Evolutionary conservation across 1,139 yeast genomes (phyloP).

Genomic region (Yamadazyma siamensis): DNA sequence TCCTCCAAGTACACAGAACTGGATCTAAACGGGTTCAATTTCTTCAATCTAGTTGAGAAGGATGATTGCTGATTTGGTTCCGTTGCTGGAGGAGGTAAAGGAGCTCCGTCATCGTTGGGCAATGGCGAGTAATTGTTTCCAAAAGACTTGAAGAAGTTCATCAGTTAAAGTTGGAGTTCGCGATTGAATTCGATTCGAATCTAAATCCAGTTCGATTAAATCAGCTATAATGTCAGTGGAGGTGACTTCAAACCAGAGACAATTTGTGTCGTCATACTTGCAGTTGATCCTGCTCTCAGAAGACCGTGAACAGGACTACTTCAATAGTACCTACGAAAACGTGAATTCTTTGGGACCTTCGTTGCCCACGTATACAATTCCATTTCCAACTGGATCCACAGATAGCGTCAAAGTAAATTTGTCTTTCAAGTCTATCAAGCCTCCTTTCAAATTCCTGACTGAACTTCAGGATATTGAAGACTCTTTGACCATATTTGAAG

Average conservation of each 20-base stretch:
- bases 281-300: slow-evolving; percentile 19
- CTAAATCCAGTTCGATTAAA: neutral
- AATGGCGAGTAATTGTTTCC: slow-evolving; percentile 27
- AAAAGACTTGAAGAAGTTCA: slow-evolving; percentile 42
- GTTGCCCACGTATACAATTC: slow-evolving; percentile 28
- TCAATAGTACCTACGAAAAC: slow-evolving; percentile 30
- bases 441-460: slow-evolving; percentile 38
- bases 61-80: slow-evolving; percentile 16
- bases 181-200: neutral
- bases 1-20: slow-evolving; percentile 39
- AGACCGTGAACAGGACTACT: slow-evolving; percentile 14
- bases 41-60: slow-evolving; percentile 28
- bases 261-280: slow-evolving; percentile 32
- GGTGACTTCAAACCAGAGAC: slow-evolving; percentile 13
- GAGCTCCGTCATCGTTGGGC: slow-evolving; percentile 33
- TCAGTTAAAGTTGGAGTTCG: slow-evolving; percentile 7
- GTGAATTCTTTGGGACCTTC: slow-evolving; percentile 40
- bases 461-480: slow-evolving; percentile 21
- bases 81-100: slow-evolving; percentile 42
- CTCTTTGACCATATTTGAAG: slow-evolving; percentile 29
- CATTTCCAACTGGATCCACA: slow-evolving; percentile 23
- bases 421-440: slow-evolving; percentile 41
- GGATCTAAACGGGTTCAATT: slow-evolving; percentile 39
- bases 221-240: slow-evolving; percentile 8
- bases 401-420: slow-evolving; percentile 13